phyloP scores from a whole-genome alignment of 1,139 yeast species.

The Candida smagusa region DNA sequence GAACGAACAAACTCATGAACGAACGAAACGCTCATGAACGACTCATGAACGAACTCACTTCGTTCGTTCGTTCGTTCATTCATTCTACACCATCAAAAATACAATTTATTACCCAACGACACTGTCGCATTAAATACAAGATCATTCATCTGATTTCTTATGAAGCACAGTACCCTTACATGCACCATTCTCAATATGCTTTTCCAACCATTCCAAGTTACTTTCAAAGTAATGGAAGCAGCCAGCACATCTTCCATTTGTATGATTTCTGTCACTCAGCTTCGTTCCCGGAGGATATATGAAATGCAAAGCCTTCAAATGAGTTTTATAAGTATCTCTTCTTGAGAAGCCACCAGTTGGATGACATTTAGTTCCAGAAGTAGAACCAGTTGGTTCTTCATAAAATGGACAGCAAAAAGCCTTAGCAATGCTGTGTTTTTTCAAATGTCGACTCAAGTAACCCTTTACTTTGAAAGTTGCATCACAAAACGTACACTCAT shows the following conservation, averaged over 20 bases:
- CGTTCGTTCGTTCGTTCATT: neutral
- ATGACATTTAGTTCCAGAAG: constrained; percentile 47
- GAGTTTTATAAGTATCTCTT: constrained; percentile 57
- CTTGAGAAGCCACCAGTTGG: constrained; percentile 60
- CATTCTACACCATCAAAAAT: neutral
- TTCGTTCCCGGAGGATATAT: constrained; percentile 59
- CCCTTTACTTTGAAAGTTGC: constrained; percentile 54
- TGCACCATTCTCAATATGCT: constrained; percentile 45
- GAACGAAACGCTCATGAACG: no score
- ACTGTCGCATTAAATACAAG: neutral
- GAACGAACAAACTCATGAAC: no score
- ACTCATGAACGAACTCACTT: no score
- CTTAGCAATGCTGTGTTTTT: constrained; percentile 48
- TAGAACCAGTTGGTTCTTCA: constrained; percentile 25
- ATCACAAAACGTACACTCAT: constrained; percentile 43
- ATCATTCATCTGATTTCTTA: constrained; percentile 4
- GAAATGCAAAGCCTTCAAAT: constrained; percentile 55
- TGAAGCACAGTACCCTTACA: constrained; percentile 41
- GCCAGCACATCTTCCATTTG: constrained; percentile 56
- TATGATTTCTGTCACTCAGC: constrained; percentile 39
- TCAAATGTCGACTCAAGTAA: constrained; percentile 53
- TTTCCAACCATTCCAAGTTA: constrained; percentile 48
- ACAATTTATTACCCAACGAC: neutral
- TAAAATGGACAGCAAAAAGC: constrained; percentile 57
- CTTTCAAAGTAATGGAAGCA: constrained; percentile 49